Conservation (phyloP, 768 basidiomycete species). For the Agrocybe chaxingu region DNA sequence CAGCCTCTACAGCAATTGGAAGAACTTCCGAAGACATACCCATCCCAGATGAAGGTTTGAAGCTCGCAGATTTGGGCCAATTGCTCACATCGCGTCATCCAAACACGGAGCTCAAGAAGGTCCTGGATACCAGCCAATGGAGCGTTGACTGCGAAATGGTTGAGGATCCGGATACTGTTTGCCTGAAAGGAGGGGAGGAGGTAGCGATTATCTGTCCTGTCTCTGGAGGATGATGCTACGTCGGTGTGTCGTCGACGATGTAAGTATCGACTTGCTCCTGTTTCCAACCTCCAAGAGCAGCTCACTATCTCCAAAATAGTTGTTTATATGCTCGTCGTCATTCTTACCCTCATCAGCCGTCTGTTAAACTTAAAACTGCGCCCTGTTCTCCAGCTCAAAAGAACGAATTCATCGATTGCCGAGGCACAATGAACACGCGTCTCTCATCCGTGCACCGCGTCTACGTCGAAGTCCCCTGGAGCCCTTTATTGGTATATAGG, state of each 20-base stretch:
- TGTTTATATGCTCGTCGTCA: no score
- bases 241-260: background rate
- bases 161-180: constrained; percentile 44
- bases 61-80: constrained; percentile 45
- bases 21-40: constrained; percentile 49
- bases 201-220: constrained; percentile 81
- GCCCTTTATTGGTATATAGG: constrained; percentile 1
- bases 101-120: constrained; percentile 41
- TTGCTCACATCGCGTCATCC: constrained; percentile 57
- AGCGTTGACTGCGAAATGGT: constrained; percentile 83
- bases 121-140: constrained; percentile 67
- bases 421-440: no score
- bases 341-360: no score
- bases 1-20: constrained; percentile 69
- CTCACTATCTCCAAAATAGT: no score
- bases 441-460: no score
- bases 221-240: constrained; percentile 60
- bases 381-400: no score
- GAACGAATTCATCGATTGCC: no score
- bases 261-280: background rate
- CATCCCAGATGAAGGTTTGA: constrained; percentile 46
- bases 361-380: no score
- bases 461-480: no score
- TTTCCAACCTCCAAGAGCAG: constrained; percentile 18
- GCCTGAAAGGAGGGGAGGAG: constrained; percentile 68